Evolutionary conservation across 192 early-diverging fungal species (phyloP), one percentile per base, ranked within the genome.

Genomic region (Chytriomyces confervae): DNA sequence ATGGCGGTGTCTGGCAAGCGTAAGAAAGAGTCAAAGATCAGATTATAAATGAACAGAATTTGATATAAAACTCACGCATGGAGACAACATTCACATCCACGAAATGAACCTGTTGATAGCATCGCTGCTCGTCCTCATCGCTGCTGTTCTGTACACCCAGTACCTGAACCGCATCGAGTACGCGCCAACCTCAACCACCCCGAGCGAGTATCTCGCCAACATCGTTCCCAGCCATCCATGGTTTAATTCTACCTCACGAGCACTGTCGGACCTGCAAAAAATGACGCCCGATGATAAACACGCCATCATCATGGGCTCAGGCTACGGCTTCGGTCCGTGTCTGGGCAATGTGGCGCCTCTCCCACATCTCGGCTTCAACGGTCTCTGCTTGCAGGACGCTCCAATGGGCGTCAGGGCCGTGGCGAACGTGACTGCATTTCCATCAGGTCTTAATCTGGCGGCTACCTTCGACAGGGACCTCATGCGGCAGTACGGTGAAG

Each of bases 311-410:
- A 61, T 62, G 27, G 72, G 72, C 13, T 16, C 27, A 1, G 72
- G 72, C 36, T 27, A 18, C 23, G 13, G 43, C 23, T 36, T 27
- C 27, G 72, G 60, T 8, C 72, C 60, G 9, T 91, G 90, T 72
- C 80, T 86, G 20, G 90, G 90, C 7, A 86, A 91, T 46, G 88
- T 85, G 23, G 46, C 36, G 6, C n/a, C 72, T 1, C 73, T 79
- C 51, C 48, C 72, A 50, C 80, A 74, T 7, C 84, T 88, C 36
- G 75, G 78, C 16, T 89, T 87, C 69, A 80, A 79, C 46, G 83
- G 84, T 46, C 75, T 89, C 50, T 89, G 88, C 72, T 75, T 89
- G 7, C 88, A 89, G 74, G 88, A 89, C 75, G 53, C 73, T 18
- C 88, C 88, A 47, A 61, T 80, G 46, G 84, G 83, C 62, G 69